Evolutionary conservation across 2,329 filamentous ascomycete species (phyloP), one percentile per base, ranked within the genome.

Genomic region (Calonectria pseudoreteaudii): DNA sequence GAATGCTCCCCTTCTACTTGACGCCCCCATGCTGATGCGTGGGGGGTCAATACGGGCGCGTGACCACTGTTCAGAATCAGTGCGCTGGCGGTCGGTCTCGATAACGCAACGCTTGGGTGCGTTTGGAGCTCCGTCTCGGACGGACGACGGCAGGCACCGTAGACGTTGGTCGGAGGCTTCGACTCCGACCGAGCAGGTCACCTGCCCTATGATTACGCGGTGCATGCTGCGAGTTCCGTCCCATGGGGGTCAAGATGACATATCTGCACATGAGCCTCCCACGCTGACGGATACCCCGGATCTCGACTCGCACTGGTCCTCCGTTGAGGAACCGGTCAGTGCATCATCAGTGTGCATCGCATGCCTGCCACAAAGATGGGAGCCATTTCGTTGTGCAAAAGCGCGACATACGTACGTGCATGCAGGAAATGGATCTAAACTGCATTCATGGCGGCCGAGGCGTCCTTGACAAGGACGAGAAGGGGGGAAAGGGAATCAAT

Each of bases 211-310:
- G 38, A 34, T 60, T 36, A 62, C 41, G 56, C 67, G n/a, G 53
- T 56, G 38, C 49, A 50, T 36, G 13, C 36, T 66, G 18, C 62
- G 36, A 30, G 52, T 34, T n/a, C 47, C 56, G 58, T 38, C 31
- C 49, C 30, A 49, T 47, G 70, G 65, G 38, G 36, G 65, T 64
- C 20, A 49, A 56, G 70, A 65, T 65, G 66, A 65, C 70, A 72
- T 44, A 30, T 31, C 38, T 62, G 62, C 64, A 71, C 64, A 71
- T 71, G 62, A 66, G 56, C 70, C 31, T 56, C 34, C 20, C 64
- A 60, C n/a, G 64, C 23, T n/a, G 26, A 65, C 70, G 65, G 70
- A 72, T 72, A 65, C 65, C 68, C 49, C 70, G 70, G 65, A 68
- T 68, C 68, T 65, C 47, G 30, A 38, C 60, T 58, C 30, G 14